Base-by-base conservation (phyloP, 2,329 filamentous ascomycete genomes). In the Metarhizium sp. region DNA sequence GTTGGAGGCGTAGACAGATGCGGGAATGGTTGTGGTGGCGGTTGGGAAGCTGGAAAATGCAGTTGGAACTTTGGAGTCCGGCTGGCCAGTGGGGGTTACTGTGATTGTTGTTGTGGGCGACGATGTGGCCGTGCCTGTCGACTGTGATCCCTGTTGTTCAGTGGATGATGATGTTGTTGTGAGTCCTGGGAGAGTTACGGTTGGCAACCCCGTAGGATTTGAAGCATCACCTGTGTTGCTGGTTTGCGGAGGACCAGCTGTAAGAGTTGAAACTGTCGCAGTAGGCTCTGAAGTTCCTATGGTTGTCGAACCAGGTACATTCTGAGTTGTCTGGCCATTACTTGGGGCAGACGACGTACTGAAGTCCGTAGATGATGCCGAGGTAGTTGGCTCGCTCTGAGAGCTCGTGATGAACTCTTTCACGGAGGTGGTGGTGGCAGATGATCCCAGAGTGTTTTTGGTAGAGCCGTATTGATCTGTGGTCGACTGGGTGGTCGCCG, bases 1-100 rank as follows among this genome's bases (percentile, higher is more conserved):
- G 59, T 80, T 79, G 53, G 65, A 66, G 2, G 72, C 71, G 53
- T 77, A 75, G 3, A 70, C 65, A 7, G 69, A 65, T 1, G 76
- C 62, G 1, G 73, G 63, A 3, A 80, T 71, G 2, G 71, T 73
- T 3, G 69, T 64, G 0, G 75, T 73, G 4, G 68, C 66, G 4
- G 68, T 66, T 2, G 69, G 67, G 30, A 70, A 63, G n/a, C 59
- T 66, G 36, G 64, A 62, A 32, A 68, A 69, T 34, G 68, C 66
- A 0, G 78, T 79, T 0, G 78, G 78, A 7, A 80, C 63, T 1
- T 61, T 61, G 10, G 60, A 55, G 58, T 74, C 68, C 1, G 72
- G 66, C 13, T 29, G 45, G 45, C 45, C 38, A n/a, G 52, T 49
- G 25, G 52, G 48, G 14, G 40, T 20, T n/a, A 57, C 47, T 6